These are phyloP conservation scores for Pascua guehoae DNA, from an alignment of 1,284 basidiomycete species.

Conservation along the genomic window DNA sequence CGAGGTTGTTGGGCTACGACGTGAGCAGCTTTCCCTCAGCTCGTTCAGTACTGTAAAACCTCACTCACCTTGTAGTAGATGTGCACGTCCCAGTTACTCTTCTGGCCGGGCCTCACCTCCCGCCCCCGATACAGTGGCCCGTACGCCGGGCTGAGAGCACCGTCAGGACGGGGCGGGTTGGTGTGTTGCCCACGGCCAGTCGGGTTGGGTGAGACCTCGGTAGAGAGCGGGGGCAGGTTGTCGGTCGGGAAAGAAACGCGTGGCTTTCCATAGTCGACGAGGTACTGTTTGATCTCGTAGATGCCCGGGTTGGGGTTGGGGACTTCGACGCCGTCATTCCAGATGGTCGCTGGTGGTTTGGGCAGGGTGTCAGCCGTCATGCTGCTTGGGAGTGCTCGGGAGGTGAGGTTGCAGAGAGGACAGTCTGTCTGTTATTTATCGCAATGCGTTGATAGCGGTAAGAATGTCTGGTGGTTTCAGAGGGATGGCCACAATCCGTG, in stretches of 20 bases:
- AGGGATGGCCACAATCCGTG: too few relatives aligned
- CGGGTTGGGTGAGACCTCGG: slow-evolving; percentile 48
- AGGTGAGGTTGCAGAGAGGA: too few relatives aligned
- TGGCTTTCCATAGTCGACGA: not conserved
- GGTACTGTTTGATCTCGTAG: too few relatives aligned
- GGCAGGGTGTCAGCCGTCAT: too few relatives aligned
- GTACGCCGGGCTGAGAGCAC: slow-evolving; percentile 2
- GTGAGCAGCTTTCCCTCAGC: not conserved
- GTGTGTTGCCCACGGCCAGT: slow-evolving; percentile 58
- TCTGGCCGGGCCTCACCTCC: not conserved
- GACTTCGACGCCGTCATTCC: too few relatives aligned
- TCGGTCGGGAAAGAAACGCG: not conserved
- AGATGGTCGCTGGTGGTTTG: too few relatives aligned
- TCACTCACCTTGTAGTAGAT: slow-evolving; percentile 5
- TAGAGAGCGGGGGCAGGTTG: not conserved
- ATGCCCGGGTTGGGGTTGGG: too few relatives aligned
- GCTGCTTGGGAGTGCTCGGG: too few relatives aligned
- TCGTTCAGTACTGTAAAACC: not conserved
- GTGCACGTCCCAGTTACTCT: slow-evolving; percentile 12
- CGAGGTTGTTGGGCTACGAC: slow-evolving; percentile 11
- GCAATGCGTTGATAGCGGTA: too few relatives aligned
- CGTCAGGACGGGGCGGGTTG: slow-evolving; percentile 6
- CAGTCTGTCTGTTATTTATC: too few relatives aligned
- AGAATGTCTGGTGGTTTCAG: too few relatives aligned
- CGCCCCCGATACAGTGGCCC: slow-evolving; percentile 6